A percentile compares a stretch with the other conserved stretches of the same genome.
Evolutionary conservation across 768 basidiomycete species (phyloP).

Genomic region (Solioccasus polychromus): DNA sequence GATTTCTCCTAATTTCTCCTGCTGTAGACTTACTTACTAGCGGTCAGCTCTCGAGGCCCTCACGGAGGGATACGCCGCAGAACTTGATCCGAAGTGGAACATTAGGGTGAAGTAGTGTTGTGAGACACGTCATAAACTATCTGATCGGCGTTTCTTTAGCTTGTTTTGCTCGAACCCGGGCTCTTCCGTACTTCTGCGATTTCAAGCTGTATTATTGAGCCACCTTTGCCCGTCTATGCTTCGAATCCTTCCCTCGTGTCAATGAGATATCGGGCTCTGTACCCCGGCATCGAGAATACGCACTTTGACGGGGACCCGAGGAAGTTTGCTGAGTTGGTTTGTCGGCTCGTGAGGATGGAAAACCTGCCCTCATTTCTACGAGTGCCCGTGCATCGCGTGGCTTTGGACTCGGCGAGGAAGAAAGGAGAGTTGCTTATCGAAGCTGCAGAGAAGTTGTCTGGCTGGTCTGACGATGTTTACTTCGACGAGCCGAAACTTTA

Average conservation of each 20-base stretch:
- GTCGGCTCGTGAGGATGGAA: constrained; percentile 15
- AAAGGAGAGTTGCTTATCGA: constrained; percentile 21
- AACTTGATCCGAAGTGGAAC: constrained; percentile 36
- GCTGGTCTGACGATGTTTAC: constrained; percentile 26
- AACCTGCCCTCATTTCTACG: constrained; percentile 15
- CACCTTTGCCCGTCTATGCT: constrained; percentile 16
- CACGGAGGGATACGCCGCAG: constrained; percentile 28
- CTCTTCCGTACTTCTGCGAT: constrained; percentile 22
- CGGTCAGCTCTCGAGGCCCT: constrained; percentile 32
- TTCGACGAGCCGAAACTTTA: constrained; percentile 14
- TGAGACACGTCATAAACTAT: neutral
- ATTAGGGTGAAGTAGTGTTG: constrained; percentile 27
- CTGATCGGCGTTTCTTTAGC: constrained; percentile 12
- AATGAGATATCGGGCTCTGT: constrained; percentile 21
- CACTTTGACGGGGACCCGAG: constrained; percentile 23
- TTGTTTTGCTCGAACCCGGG: constrained; percentile 22
- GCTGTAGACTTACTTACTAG: neutral
- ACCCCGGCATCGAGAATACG: constrained; percentile 15
- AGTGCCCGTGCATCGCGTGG: constrained; percentile 24
- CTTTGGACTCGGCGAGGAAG: constrained; percentile 17
- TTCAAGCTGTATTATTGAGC: constrained; percentile 10
- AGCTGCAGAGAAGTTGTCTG: constrained; percentile 17
- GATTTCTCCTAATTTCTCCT: neutral
- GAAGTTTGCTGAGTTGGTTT: constrained; percentile 22
- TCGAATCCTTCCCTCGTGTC: constrained; percentile 25